Base-by-base conservation (phyloP, 2,329 filamentous ascomycete species). In the Ceratocystiopsis minuta region DNA sequence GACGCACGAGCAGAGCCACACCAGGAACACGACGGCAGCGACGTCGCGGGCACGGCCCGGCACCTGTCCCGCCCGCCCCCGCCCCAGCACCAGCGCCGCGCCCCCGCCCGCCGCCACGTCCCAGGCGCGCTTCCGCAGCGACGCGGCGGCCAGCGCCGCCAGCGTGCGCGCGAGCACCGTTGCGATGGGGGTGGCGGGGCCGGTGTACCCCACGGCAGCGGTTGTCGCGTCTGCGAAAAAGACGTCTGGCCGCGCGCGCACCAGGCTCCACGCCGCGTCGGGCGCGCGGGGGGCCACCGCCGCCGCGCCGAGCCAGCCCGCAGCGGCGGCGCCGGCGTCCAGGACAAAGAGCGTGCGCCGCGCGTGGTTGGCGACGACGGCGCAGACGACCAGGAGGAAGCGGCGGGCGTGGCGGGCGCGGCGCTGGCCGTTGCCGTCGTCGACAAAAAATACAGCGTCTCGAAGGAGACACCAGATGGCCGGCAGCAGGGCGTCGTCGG, bases 341-440 rank as follows among this genome's bases (percentile, higher is more conserved):
- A 41, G 41, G 16, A 37, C 35, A 12, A 42, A 36, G 0, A 63
- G 43, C n/a, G 55, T 49, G 16, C 57, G 51, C 5, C 59, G 56
- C 15, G 61, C 50, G 47, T 66, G 62, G 53, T 65, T 57, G 20
- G 57, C 36, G 13, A 63, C 44, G 15, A 60, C 53, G 39, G 62
- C 62, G 54, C 34, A 36, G 61, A 37, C 34, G 34, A n/a, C 32
- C 32, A 34, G 32, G 20, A 7, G 50, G 39, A 53, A 52, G 1
- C 49, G 46, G 13, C 57, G 48, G 2, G 50, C 50, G 6, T 46
- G 41, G 9, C 48, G 44, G 44, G 51, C 6, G 6, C 53, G 11
- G 31, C 13, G 6, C 6, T 3, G 31, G 31, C 31, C 11, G 13
- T 6, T 4, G 31, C 31, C 31, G 11, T 4, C 31, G 11, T 10